Conservation (phyloP, 495 filamentous ascomycete species). For the Podospora bellae-mahoneyi region DNA sequence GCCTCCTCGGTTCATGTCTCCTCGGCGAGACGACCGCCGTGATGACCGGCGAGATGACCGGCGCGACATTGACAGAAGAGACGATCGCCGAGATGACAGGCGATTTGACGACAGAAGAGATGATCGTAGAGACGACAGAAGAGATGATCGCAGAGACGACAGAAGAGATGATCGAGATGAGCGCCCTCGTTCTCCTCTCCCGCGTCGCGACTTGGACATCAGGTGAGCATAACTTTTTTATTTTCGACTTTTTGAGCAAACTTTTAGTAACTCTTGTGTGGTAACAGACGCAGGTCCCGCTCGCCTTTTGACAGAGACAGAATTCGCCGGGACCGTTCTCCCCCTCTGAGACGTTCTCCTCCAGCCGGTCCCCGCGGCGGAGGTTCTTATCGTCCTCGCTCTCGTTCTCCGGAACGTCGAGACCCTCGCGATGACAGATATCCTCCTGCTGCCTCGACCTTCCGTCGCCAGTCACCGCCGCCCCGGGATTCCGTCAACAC, state of each 20-base stretch:
- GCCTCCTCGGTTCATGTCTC: slow-evolving; percentile 38
- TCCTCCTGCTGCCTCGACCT: slow-evolving; percentile 24
- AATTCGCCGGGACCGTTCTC: slow-evolving; percentile 37
- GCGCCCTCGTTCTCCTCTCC: slow-evolving; percentile 24
- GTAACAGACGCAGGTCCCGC: slow-evolving; percentile 44
- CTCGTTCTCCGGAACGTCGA: slow-evolving; percentile 44
- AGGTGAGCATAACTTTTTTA: slow-evolving; percentile 16
- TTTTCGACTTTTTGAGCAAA: background rate
- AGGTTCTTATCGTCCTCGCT: slow-evolving; percentile 42
- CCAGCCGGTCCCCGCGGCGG: slow-evolving; percentile 33
- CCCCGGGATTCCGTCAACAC: slow-evolving; percentile 42
- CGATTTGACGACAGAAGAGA: slow-evolving; percentile 10
- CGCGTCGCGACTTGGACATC: slow-evolving; percentile 29
- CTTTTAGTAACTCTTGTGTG: slow-evolving; percentile 11
- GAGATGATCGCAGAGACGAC: slow-evolving; percentile 16
- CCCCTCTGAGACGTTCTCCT: slow-evolving; percentile 39
- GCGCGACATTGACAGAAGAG: slow-evolving; percentile 7
- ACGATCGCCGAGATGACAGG: slow-evolving; percentile 2
- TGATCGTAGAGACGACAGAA: slow-evolving; percentile 15
- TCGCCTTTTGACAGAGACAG: slow-evolving; percentile 47
- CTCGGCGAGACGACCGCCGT: slow-evolving; percentile 37
- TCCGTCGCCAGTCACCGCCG: slow-evolving; percentile 40
- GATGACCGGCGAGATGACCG: slow-evolving; percentile 11
- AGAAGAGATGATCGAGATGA: slow-evolving; percentile 18
- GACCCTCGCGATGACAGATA: slow-evolving; percentile 44